Conservation (phyloP, 2,329 filamentous ascomycete genomes). For the Sporothrix phasma region DNA sequence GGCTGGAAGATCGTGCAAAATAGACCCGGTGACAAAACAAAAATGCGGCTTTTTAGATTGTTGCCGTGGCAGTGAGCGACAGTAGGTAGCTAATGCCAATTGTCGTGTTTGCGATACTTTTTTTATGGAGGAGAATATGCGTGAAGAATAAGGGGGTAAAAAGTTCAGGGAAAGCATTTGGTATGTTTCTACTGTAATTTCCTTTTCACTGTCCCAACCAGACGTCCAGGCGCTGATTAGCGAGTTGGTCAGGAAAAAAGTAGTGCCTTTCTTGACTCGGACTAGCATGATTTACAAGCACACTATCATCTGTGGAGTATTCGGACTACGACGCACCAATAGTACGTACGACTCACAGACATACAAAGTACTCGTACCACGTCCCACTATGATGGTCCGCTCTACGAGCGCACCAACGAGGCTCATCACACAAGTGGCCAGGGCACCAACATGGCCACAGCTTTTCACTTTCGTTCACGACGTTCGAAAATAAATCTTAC, state of each 20-base stretch:
- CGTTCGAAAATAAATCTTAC: too few species aligned
- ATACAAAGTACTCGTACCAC: too few species aligned
- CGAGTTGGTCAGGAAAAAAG: conserved; percentile 6
- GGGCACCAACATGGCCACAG: too few species aligned
- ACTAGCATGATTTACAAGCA: background rate
- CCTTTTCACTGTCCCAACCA: background rate
- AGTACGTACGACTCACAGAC: too few species aligned
- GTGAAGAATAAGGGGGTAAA: background rate
- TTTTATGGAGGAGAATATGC: background rate
- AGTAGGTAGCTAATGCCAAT: background rate
- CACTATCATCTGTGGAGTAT: too few species aligned
- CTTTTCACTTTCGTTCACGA: too few species aligned
- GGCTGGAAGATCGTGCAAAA: background rate
- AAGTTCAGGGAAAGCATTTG: background rate
- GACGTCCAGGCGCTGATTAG: background rate
- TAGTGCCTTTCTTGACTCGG: background rate
- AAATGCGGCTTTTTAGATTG: background rate
- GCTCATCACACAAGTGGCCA: too few species aligned
- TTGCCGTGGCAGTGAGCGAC: background rate
- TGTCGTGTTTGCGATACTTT: background rate
- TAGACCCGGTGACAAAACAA: background rate
- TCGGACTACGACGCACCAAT: too few species aligned
- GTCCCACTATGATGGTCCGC: too few species aligned
- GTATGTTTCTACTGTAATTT: background rate
- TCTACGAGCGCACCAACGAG: too few species aligned